phyloP scores from a whole-genome alignment of 768 basidiomycete genomes.

The Amanita rimosa region DNA sequence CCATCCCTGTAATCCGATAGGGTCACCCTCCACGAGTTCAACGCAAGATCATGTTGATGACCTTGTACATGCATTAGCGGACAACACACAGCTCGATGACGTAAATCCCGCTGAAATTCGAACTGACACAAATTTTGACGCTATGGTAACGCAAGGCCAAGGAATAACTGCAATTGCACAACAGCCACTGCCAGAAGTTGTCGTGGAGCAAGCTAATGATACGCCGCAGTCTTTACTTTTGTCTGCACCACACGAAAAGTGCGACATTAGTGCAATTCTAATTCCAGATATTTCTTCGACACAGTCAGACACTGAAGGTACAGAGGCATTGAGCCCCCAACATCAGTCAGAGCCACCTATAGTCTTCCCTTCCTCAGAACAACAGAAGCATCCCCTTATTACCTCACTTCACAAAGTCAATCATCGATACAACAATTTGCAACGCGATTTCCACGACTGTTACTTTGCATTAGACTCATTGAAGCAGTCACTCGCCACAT shows the following conservation, averaged over 20 bases:
- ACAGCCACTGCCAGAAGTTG: neutral
- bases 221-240: neutral
- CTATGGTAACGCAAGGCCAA: neutral
- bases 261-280: neutral
- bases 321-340: too few species aligned
- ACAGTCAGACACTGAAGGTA: neutral
- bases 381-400: constrained; percentile 27
- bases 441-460: constrained; percentile 58
- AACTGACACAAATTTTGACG: neutral
- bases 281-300: neutral
- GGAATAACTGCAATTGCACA: neutral
- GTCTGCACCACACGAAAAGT: neutral
- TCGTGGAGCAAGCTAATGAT: neutral
- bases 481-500: constrained; percentile 17
- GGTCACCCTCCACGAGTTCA: neutral
- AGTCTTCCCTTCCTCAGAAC: neutral
- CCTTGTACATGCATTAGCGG: too few species aligned
- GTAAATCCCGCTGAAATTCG: neutral
- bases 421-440: constrained; percentile 49
- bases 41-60: neutral
- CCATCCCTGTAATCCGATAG: neutral
- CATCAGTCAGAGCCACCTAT: neutral
- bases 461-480: constrained; percentile 54
- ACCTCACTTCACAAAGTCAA: constrained; percentile 29
- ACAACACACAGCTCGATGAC: neutral